Conservation (phyloP, 352 stramenopile genomes). For the Pelagophyceae sp. region DNA sequence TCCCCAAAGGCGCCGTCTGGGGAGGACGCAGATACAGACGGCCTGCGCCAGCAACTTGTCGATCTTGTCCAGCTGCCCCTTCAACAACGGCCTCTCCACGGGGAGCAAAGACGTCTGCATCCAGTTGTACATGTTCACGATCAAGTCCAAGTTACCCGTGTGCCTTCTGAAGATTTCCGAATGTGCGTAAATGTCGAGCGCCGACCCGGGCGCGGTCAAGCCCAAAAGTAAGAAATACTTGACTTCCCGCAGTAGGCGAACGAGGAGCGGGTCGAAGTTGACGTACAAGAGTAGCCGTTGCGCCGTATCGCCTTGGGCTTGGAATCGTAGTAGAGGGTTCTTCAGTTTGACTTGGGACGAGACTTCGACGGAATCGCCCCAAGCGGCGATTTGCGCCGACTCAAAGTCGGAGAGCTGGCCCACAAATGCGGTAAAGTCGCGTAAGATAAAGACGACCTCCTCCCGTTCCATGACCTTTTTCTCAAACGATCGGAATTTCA, state of each 20-base stretch:
- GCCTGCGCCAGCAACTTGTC: constrained; percentile 73
- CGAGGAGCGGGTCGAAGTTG: constrained; percentile 77
- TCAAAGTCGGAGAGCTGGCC: constrained; percentile 46
- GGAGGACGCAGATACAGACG: constrained; percentile 44
- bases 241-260: constrained; percentile 77
- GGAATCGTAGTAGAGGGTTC: constrained; percentile 62
- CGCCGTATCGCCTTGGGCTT: constrained; percentile 23
- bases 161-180: constrained; percentile 78
- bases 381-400: constrained; percentile 39
- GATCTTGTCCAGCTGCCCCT: constrained; percentile 73
- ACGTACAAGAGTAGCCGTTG: constrained; percentile 48
- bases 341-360: constrained; percentile 52
- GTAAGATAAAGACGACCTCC: constrained; percentile 73
- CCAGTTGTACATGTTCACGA: constrained; percentile 83
- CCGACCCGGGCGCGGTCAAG: constrained; percentile 71
- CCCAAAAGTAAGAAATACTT: constrained; percentile 83
- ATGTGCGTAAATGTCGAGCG: constrained; percentile 75
- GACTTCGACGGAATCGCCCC: constrained; percentile 36
- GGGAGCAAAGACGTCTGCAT: constrained; percentile 70
- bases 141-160: constrained; percentile 77
- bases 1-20: neutral
- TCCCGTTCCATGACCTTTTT: constrained; percentile 65
- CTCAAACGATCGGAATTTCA: constrained; percentile 62
- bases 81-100: constrained; percentile 74
- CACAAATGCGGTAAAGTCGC: constrained; percentile 74